Conservation (phyloP, 2,329 filamentous ascomycete genomes). For the Aspergillus novofumigatus region DNA sequence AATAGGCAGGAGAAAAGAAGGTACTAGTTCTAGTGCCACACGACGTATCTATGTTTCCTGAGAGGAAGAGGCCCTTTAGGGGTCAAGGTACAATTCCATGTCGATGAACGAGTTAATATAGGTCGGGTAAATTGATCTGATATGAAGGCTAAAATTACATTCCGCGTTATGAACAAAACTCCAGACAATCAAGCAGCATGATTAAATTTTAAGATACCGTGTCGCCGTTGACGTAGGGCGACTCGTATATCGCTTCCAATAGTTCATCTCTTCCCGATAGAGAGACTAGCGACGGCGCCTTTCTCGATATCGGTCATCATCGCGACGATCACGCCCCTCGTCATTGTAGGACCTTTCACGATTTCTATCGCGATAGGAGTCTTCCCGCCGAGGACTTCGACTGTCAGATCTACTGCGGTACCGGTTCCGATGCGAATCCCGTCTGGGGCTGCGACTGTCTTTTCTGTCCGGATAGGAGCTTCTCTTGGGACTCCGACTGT, state of each 20-base stretch:
- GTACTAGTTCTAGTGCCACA: neutral
- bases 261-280: neutral
- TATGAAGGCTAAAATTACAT: neutral
- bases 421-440: constrained; percentile 25
- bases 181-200: neutral
- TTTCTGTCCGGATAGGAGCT: constrained; percentile 27
- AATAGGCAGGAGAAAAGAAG: neutral
- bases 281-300: constrained; percentile 17
- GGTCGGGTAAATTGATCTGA: neutral
- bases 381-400: constrained; percentile 23
- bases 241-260: neutral
- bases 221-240: neutral
- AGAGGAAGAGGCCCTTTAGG: neutral
- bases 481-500: constrained; percentile 46
- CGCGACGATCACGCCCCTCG: constrained; percentile 24
- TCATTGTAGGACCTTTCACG: constrained; percentile 34
- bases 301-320: constrained; percentile 28
- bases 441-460: constrained; percentile 25
- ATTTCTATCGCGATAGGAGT: constrained; percentile 33
- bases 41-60: neutral
- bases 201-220: neutral
- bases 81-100: neutral
- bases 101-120: neutral
- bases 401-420: constrained; percentile 37
- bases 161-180: neutral